Percentiles rank a stretch among this genome's conserved stretches.
These are phyloP conservation scores for Dioscorea zingiberensis DNA, from an alignment of 106 monocot genomes.

Conservation along the genomic window DNA sequence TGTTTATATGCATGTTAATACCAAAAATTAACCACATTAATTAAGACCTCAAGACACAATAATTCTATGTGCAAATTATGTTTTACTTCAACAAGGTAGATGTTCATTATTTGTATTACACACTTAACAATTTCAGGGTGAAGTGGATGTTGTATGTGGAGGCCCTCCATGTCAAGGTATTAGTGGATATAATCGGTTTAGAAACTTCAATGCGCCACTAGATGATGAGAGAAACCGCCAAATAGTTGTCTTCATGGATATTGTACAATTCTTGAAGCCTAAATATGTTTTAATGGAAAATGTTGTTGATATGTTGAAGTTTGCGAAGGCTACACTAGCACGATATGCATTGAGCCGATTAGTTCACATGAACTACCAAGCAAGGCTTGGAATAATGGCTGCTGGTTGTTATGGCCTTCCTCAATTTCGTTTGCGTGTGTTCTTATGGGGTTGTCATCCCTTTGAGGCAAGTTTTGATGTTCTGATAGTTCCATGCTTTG, in stretches of 20 bases:
- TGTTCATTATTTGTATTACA: too few species aligned
- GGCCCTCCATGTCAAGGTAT: constrained; percentile 98
- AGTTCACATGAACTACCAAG: constrained; percentile 74
- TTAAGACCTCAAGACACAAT: too few species aligned
- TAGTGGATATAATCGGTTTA: constrained; percentile 81
- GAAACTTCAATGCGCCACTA: constrained; percentile 72
- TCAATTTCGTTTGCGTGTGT: constrained; percentile 77
- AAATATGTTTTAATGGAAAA: constrained; percentile 96
- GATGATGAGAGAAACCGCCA: constrained; percentile 82
- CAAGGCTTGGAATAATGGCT: constrained; percentile 88
- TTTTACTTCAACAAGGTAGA: too few species aligned
- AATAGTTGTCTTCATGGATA: constrained; percentile 86
- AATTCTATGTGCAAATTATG: too few species aligned
- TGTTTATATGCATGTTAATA: too few species aligned
- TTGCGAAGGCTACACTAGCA: constrained; percentile 72
- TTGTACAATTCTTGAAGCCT: constrained; percentile 77
- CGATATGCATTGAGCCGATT: constrained; percentile 82
- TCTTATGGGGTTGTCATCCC: constrained; percentile 79
- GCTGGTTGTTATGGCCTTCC: constrained; percentile 94
- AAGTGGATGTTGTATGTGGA: constrained; percentile 84
- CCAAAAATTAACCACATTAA: too few species aligned
- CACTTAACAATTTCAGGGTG: constrained; percentile 28
- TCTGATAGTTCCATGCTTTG: too few species aligned
- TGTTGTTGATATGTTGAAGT: constrained; percentile 78
- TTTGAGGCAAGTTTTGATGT: constrained; percentile 30